Percentiles rank a stretch among this genome's conserved stretches.
These are phyloP conservation scores for Crataegus laevigata DNA, from an alignment of 306 rosid species.

Conservation along the genomic window DNA sequence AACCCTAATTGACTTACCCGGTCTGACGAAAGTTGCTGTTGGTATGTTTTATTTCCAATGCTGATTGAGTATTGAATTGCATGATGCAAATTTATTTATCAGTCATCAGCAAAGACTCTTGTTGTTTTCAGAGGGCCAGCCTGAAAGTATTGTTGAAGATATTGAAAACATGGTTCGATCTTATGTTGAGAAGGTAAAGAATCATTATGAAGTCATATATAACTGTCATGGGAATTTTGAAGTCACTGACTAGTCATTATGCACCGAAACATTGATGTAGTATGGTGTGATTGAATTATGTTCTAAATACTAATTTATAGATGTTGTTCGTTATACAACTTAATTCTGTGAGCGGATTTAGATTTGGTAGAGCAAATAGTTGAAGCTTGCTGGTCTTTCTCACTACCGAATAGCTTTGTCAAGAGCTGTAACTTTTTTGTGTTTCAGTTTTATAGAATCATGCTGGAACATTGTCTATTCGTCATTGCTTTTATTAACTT, in stretches of 20 bases:
- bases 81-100: background rate
- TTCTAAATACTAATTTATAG: background rate
- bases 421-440: background rate
- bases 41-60: conserved; percentile 43
- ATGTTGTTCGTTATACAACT: background rate
- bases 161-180: conserved; percentile 84
- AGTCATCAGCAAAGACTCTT: background rate
- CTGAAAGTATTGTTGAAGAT: conserved; percentile 85
- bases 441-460: background rate
- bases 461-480: background rate
- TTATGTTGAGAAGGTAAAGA: conserved; percentile 76
- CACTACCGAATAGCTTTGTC: background rate
- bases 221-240: background rate
- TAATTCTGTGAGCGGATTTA: background rate
- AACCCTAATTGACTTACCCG: conserved; percentile 88
- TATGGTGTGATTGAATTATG: background rate
- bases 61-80: background rate
- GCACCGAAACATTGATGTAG: background rate
- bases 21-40: conserved; percentile 92
- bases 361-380: background rate
- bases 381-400: background rate
- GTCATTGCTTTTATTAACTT: background rate
- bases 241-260: background rate
- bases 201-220: background rate
- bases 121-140: conserved; percentile 75